Evolutionary conservation across 805 yeast genomes (phyloP), one percentile per base, ranked within the genome.

Genomic region (Candida tibetensis): DNA sequence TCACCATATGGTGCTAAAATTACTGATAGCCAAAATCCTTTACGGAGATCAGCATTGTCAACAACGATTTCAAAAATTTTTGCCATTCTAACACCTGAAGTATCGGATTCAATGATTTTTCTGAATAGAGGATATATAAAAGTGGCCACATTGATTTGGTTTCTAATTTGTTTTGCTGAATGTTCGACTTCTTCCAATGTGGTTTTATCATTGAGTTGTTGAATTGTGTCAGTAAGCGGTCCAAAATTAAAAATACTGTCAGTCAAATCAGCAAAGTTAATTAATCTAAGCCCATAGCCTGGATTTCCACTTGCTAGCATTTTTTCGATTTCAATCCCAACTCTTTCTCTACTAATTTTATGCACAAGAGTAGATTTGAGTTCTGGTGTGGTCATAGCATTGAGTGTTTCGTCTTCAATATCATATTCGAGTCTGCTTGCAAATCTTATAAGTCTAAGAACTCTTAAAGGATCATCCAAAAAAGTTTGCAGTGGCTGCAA

Each of bases 401-500:
- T 51, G 22, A 77, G 53, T 0, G 90, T 78, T 0, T 71, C 74
- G 0, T 57, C 49, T 6, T 81, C 95, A 22, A 93, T 73, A 1
- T 49, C 49, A 54, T 90, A 93, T 33, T 77, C 71, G 53, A 84
- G 87, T 40, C 87, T 77, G 23, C 86, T 72, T 0, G 96, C 93
- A 66, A 93, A 93, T 48, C 99, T 69, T 18, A 93, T 76, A 40
- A 93, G 64, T 44, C 99, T 71, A 40, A 93, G 61, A 2, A 91
- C 93, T 42, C 99, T 73, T 42, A 93, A 71, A 1, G 99, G 99
- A 60, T 93, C 99, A 55, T 93, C 99, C 32, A 82, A 53, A 52
- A 93, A 93, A 1, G 99, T 93, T 52, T 83, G 79, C 28, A 72
- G 57, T 4, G 99, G 95, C 21, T 79, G 82, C 37, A 93, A 69